A percentile compares a stretch with the other conserved stretches of the same genome.
phyloP scores from a whole-genome alignment of 768 basidiomycete genomes.

The Lentinula detonsa region DNA sequence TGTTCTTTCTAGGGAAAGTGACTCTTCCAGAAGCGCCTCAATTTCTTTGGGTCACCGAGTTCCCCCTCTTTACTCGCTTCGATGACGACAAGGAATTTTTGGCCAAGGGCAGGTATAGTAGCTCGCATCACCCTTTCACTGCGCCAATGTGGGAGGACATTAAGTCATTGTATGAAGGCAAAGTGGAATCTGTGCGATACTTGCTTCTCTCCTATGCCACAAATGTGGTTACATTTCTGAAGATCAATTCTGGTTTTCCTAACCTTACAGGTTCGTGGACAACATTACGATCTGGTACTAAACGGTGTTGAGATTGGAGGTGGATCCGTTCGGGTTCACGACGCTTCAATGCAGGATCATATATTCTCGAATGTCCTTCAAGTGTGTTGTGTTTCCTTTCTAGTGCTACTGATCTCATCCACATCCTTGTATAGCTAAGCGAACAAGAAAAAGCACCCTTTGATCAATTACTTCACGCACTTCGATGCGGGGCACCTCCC shows the following conservation, averaged over 20 bases:
- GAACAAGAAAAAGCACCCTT: slow-evolving; percentile 72
- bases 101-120: slow-evolving; percentile 85
- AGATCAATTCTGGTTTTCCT: background rate
- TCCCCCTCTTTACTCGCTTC: slow-evolving; percentile 83
- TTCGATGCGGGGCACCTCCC: slow-evolving; percentile 88
- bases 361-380: slow-evolving; percentile 73
- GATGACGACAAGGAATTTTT: slow-evolving; percentile 86
- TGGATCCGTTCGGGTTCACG: slow-evolving; percentile 90
- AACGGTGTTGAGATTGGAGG: slow-evolving; percentile 94
- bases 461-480: slow-evolving; percentile 78
- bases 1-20: slow-evolving; percentile 43
- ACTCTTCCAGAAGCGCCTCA: slow-evolving; percentile 54
- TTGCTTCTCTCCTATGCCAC: background rate
- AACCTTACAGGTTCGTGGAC: slow-evolving; percentile 68
- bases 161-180: slow-evolving; percentile 64
- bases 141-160: slow-evolving; percentile 93
- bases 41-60: slow-evolving; percentile 95
- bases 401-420: background rate
- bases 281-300: slow-evolving; percentile 94
- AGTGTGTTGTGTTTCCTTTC: slow-evolving; percentile 34
- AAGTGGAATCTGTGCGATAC: slow-evolving; percentile 46
- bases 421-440: slow-evolving; percentile 45
- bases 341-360: slow-evolving; percentile 79
- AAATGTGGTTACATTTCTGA: background rate
- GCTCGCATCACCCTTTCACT: slow-evolving; percentile 94